phyloP scores from a whole-genome alignment of 2,329 filamentous ascomycete genomes.

The Verticillium zaregamsianum region DNA sequence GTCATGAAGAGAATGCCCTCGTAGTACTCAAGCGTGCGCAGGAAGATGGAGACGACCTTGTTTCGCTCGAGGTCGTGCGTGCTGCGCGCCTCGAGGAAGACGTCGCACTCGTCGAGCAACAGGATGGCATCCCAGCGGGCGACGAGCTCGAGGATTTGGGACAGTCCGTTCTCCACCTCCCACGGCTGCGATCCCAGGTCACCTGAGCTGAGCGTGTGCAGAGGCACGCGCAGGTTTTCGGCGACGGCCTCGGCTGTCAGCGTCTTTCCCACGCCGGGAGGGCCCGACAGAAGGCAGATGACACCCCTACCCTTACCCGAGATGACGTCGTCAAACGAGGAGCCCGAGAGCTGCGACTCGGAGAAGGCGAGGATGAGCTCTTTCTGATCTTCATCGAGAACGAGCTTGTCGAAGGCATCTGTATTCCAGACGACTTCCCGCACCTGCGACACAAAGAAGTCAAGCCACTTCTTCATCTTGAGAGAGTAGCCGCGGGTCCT shows the following conservation, averaged over 20 bases:
- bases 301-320: constrained; percentile 58
- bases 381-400: constrained; percentile 45
- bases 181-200: constrained; percentile 66
- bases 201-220: constrained; percentile 55
- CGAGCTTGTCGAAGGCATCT: constrained; percentile 43
- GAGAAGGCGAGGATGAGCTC: constrained; percentile 47
- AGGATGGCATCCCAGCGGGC: constrained; percentile 84
- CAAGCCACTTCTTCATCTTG: constrained; percentile 43
- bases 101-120: constrained; percentile 80
- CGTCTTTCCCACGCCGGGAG: constrained; percentile 47
- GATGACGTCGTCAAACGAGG: constrained; percentile 48
- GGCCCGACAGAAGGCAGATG: constrained; percentile 45
- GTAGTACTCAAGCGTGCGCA: constrained; percentile 48
- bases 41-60: constrained; percentile 69
- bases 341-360: constrained; percentile 39
- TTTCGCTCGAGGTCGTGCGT: constrained; percentile 38
- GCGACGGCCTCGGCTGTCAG: constrained; percentile 46
- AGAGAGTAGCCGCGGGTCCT: constrained; percentile 42
- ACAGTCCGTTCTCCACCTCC: constrained; percentile 62
- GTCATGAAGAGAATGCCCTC: constrained; percentile 48
- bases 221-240: constrained; percentile 42
- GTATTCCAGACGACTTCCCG: constrained; percentile 42
- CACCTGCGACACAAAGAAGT: constrained; percentile 43
- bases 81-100: constrained; percentile 56
- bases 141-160: constrained; percentile 78